Percentiles rank a stretch among this genome's conserved stretches.
Conservation (phyloP, 371 early-diverging fungal genomes). For the Thermomucor indicae-seudaticae region DNA sequence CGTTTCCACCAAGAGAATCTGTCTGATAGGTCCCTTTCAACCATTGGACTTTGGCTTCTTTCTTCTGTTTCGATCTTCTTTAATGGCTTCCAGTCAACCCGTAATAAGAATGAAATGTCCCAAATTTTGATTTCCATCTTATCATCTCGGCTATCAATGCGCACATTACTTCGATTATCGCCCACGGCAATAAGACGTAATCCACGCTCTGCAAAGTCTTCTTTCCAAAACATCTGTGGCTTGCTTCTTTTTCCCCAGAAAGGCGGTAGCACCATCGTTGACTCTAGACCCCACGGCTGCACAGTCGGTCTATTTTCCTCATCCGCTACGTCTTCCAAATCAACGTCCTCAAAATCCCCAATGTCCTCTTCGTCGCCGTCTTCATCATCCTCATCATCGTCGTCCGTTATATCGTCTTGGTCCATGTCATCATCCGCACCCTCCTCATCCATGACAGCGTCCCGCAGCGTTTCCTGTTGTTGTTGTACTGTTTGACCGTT, state of each 20-base stretch:
- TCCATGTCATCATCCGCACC: background rate
- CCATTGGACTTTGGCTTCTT: background rate
- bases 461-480: background rate
- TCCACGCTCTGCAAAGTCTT: conserved; percentile 20
- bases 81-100: conserved; percentile 24
- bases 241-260: conserved; percentile 11
- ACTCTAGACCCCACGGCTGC: conserved; percentile 40
- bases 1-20: conserved; percentile 35
- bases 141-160: no score
- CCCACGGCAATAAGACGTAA: conserved; percentile 32
- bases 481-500: background rate
- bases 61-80: background rate
- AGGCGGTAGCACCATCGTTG: conserved; percentile 36
- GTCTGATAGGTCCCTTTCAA: conserved; percentile 4
- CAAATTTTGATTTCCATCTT: conserved; percentile 41
- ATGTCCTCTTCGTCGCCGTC: conserved; percentile 3
- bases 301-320: conserved; percentile 17
- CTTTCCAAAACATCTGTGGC: background rate
- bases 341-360: conserved; percentile 6
- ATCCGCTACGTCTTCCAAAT: conserved; percentile 10
- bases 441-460: background rate
- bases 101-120: conserved; percentile 36
- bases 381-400: no score
- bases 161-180: no score
- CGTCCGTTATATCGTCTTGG: background rate